Base-by-base conservation (phyloP, 345 rosid species). In the Boechera divaricarpa region DNA sequence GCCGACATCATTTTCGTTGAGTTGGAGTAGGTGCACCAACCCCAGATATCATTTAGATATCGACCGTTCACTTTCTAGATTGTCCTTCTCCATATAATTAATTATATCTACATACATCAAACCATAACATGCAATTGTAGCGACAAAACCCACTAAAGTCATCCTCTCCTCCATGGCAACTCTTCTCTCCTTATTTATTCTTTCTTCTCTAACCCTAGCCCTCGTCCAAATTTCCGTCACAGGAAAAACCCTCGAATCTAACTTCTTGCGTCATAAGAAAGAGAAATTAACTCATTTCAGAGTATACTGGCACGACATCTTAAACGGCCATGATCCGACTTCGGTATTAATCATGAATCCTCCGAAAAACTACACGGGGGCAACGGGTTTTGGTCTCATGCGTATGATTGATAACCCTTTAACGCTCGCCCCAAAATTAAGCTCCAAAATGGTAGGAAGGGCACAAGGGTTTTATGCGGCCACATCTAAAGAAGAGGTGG, bases 391-490 rank as follows among this genome's bases (percentile, higher is more conserved):
- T 33, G 93, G 95, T 10, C 5, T 62, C 13, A 69, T 85, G 28
- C 85, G 82, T 63, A 72, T 89, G 82, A 89, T 91, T 70, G 97
- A 91, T 75, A 82, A 89, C 73, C 83, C 93, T 0, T 71, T 91
- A 53, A 91, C 95, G 5, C 8, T 77, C 10, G 80, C 83, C 5
- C 91, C 97, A 3, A 74, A 80, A 15, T 0, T 85, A 76, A 81
- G 81, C 72, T 89, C 95, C 0, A 85, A 82, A 69, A 29, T 87
- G 83, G 89, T 89, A 51, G 97, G 93, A 11, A 86, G 74, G 63
- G 93, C 97, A 5, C 95, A 91, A 39, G 95, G 97, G 70, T 77
- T 91, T 29, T 91, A 89, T 67, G 80, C 88, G 9, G 59, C 59
- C 2, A 79, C 89, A 6, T 78, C 84, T 0, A 86, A 87, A 59